These are phyloP conservation scores for Pseudozyma thailandica DNA, from an alignment of 1,284 basidiomycete species.

Conservation along the genomic window DNA sequence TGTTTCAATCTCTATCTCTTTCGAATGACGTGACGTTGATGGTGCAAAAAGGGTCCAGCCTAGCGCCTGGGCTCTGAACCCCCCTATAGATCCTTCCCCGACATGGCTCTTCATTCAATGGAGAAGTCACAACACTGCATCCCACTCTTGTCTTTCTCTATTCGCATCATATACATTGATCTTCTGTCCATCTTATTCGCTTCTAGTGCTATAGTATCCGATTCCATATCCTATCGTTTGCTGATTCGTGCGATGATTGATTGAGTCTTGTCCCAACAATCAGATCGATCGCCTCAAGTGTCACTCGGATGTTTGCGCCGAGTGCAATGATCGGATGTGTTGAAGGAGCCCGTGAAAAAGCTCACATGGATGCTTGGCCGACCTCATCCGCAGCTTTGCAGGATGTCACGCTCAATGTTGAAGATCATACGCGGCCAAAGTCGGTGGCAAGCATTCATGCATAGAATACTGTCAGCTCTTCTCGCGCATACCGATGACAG, in stretches of 20 bases:
- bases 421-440: no score
- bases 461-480: no score
- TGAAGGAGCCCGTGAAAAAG: no score
- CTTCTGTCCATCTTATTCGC: slow-evolving; percentile 1
- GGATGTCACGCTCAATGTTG: no score
- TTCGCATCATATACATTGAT: slow-evolving; percentile 28
- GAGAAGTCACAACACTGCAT: slow-evolving; percentile 5
- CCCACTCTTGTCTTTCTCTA: slow-evolving; percentile 20
- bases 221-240: not conserved
- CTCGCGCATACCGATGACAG: no score
- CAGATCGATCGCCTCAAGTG: no score
- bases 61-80: slow-evolving; percentile 3
- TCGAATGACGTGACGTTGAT: slow-evolving; percentile 1
- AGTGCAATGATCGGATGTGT: no score
- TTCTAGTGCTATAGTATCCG: slow-evolving; percentile 34
- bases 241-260: not conserved
- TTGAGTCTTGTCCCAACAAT: no score
- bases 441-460: no score
- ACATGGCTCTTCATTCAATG: not conserved
- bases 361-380: no score
- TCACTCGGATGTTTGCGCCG: no score
- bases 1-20: not conserved
- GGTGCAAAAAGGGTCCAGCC: slow-evolving; percentile 8
- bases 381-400: no score
- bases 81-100: not conserved